These are phyloP conservation scores for Malus hybrid DNA, from an alignment of 331 rosid species.

Conservation along the genomic window DNA sequence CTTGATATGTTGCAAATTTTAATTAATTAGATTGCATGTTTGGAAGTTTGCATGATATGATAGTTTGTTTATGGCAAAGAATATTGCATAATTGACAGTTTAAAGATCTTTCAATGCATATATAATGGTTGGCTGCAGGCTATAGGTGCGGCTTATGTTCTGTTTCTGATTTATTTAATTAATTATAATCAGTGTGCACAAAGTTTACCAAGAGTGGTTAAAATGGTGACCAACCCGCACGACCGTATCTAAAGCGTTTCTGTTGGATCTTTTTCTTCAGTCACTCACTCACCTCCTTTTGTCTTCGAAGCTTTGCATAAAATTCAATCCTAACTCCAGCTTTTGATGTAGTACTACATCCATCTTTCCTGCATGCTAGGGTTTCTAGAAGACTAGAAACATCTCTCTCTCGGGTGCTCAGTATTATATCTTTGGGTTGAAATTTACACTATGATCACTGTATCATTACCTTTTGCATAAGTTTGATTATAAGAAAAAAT, in stretches of 20 bases:
- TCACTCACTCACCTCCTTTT: background rate
- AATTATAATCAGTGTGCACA: background rate
- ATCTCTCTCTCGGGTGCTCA: too few species aligned
- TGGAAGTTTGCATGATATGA: background rate
- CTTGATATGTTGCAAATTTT: background rate
- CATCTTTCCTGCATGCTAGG: background rate
- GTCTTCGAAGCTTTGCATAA: slow-evolving; percentile 10
- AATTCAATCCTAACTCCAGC: slow-evolving; percentile 5
- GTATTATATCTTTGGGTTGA: background rate
- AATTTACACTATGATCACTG: background rate
- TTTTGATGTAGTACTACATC: background rate
- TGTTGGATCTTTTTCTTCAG: slow-evolving; percentile 17
- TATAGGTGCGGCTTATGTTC: background rate
- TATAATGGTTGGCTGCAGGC: background rate
- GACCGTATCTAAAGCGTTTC: slow-evolving; percentile 29
- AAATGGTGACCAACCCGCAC: slow-evolving; percentile 65
- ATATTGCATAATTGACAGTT: background rate
- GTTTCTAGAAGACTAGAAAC: background rate
- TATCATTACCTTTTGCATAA: background rate
- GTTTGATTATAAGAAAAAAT: background rate
- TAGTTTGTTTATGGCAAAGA: background rate
- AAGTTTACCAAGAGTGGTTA: slow-evolving; percentile 52
- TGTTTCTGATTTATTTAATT: background rate
- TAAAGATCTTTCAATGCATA: background rate
- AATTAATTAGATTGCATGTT: background rate